These are phyloP conservation scores for Glebionis coronaria DNA, from an alignment of 129 eudicot species.

Conservation along the genomic window DNA sequence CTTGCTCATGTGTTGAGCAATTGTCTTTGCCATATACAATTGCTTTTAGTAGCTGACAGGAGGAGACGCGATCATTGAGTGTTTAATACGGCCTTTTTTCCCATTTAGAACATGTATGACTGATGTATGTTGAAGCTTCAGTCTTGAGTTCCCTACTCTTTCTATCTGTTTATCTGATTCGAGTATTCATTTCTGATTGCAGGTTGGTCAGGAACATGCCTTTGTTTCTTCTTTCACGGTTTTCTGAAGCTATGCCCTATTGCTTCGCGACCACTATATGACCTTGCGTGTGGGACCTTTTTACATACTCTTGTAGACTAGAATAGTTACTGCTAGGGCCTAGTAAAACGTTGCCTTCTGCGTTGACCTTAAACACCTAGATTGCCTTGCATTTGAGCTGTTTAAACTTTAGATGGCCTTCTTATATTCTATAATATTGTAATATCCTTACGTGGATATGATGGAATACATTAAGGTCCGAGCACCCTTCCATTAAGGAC, in stretches of 20 bases:
- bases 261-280: slow-evolving; percentile 20
- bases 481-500: neutral
- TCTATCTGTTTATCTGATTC: slow-evolving; percentile 29
- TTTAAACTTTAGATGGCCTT: too few relatives aligned
- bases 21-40: slow-evolving; percentile 22
- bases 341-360: too few relatives aligned
- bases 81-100: neutral
- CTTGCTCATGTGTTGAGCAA: slow-evolving; percentile 29
- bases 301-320: slow-evolving; percentile 16
- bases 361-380: too few relatives aligned
- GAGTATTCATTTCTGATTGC: slow-evolving; percentile 40
- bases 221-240: slow-evolving; percentile 31
- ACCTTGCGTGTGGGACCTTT: slow-evolving; percentile 7
- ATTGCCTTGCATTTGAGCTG: too few relatives aligned
- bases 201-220: slow-evolving; percentile 38
- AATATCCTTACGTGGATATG: too few relatives aligned
- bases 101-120: slow-evolving; percentile 19
- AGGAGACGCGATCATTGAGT: slow-evolving; percentile 24
- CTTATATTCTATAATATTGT: too few relatives aligned
- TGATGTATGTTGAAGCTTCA: slow-evolving; percentile 17
- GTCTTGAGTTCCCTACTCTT: slow-evolving; percentile 20
- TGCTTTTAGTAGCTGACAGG: slow-evolving; percentile 33
- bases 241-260: slow-evolving; percentile 24
- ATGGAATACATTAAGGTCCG: too few relatives aligned
- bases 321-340: slow-evolving; percentile 13